Base-by-base conservation (phyloP, 768 basidiomycete species). In the Galerina sulciceps region DNA sequence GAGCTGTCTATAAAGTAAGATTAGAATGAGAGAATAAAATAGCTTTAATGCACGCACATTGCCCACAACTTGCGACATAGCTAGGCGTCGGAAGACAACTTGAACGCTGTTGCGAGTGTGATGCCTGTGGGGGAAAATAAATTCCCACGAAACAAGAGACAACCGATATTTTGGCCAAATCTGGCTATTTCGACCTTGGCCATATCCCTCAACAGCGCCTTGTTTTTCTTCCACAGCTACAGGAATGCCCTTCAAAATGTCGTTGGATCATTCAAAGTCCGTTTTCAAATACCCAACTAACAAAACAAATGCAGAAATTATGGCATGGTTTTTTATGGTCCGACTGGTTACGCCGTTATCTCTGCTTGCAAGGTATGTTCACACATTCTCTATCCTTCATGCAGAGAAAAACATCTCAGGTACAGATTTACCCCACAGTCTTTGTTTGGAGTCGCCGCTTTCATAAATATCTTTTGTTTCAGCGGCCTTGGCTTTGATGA, bases 41-140 rank as follows among this genome's bases (percentile, higher is more conserved):
- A n/a, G n/a, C n/a, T n/a, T n/a, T n/a, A n/a, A n/a, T n/a, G n/a
- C n/a, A n/a, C n/a, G n/a, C n/a, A n/a, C n/a, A n/a, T n/a, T n/a
- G n/a, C n/a, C n/a, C n/a, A n/a, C 80, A 46, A 84, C 84, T 73
- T 93, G 91, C 45, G 92, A 93, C 91, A 93, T 93, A 64, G 60
- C 53, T 57, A 55, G 26, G 56, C 57, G 58, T 37, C 61, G 55
- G 59, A 57, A 17, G 57, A 61, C 60, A 49, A 62, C 59, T 38
- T 47, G 59, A 47, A 55, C 34, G 26, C 34, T 41, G 52, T 45
- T 55, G 47, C 43, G 50, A 43, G 43, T 42, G 40, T 49, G n/a
- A n/a, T n/a, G n/a, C n/a, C 35, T 37, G 50, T 31, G 53, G 23
- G 22, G 22, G 38, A 41, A 17, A 50, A 48, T 37, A 41, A 8